Percentiles rank a stretch among this genome's conserved stretches.
phyloP scores from a whole-genome alignment of 2,329 filamentous ascomycete species.

The Chaetomium globosum region DNA sequence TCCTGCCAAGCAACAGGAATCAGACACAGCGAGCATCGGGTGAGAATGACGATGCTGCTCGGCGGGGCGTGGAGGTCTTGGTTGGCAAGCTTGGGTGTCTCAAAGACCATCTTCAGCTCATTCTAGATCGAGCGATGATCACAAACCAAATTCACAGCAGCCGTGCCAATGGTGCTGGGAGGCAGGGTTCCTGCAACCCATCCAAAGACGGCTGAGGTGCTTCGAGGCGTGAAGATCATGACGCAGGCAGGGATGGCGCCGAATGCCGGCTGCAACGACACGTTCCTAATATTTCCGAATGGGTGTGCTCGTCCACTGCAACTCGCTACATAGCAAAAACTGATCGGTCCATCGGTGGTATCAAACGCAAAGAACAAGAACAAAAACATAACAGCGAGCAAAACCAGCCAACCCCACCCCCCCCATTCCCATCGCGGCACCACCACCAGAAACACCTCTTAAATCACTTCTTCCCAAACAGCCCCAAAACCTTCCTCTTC shows the following conservation, averaged over 20 bases:
- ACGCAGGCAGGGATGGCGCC: not conserved
- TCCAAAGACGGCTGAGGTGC: not conserved
- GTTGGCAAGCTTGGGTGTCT: conserved; percentile 10
- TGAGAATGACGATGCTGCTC: conserved; percentile 17
- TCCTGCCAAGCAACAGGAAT: conserved; percentile 22
- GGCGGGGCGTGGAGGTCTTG: not conserved
- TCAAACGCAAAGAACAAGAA: conserved; percentile 23
- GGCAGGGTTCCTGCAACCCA: not conserved
- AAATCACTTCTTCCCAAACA: conserved; percentile 32
- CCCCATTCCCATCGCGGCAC: not conserved
- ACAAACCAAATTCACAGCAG: not conserved
- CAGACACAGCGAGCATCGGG: not conserved
- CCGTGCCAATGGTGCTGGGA: not conserved
- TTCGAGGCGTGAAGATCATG: conserved; percentile 3
- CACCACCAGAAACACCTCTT: not conserved
- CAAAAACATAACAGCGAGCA: not conserved
- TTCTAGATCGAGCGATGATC: not conserved
- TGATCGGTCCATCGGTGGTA: conserved; percentile 24
- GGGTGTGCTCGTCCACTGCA: not conserved
- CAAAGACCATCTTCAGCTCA: conserved; percentile 1
- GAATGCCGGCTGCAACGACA: conserved; percentile 12
- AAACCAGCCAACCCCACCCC: not conserved
- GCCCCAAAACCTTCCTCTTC: conserved; percentile 57
- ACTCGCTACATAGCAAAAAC: not conserved
- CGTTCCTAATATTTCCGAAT: conserved; percentile 9